phyloP scores from a whole-genome alignment of 2,329 filamentous ascomycete genomes.

The Aspergillus neotritici region DNA sequence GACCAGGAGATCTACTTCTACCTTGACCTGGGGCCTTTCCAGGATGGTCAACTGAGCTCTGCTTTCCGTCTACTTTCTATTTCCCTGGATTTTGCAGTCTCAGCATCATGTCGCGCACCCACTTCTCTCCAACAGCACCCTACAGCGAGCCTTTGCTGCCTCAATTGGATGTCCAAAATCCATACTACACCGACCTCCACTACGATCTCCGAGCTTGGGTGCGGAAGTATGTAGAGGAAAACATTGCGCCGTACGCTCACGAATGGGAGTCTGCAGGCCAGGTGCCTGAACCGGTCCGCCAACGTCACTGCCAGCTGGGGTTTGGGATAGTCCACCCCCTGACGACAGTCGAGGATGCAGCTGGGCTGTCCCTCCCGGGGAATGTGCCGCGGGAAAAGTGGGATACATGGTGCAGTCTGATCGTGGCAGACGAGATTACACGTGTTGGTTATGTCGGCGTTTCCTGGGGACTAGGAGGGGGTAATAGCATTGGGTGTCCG shows the following conservation, averaged over 20 bases:
- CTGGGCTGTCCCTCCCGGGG: constrained; percentile 38
- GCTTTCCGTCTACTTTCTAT: background rate
- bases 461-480: constrained; percentile 53
- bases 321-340: constrained; percentile 34
- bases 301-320: constrained; percentile 36
- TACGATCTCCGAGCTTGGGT: constrained; percentile 52
- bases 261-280: constrained; percentile 59
- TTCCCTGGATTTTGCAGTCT: background rate
- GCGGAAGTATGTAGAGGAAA: constrained; percentile 54
- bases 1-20: no score
- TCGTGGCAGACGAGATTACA: constrained; percentile 52
- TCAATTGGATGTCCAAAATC: constrained; percentile 38
- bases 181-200: constrained; percentile 61
- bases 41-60: no score
- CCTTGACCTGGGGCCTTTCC: no score
- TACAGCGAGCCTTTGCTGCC: constrained; percentile 42
- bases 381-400: constrained; percentile 46
- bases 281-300: constrained; percentile 43
- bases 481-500: constrained; percentile 57
- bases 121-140: constrained; percentile 27
- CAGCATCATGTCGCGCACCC: constrained; percentile 13
- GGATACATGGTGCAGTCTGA: constrained; percentile 54
- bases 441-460: constrained; percentile 55
- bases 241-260: constrained; percentile 54
- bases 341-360: constrained; percentile 36